Evolutionary conservation across 352 stramenopile genomes (phyloP), one percentile per base, ranked within the genome.

Genomic region (Pythium aquatile): DNA sequence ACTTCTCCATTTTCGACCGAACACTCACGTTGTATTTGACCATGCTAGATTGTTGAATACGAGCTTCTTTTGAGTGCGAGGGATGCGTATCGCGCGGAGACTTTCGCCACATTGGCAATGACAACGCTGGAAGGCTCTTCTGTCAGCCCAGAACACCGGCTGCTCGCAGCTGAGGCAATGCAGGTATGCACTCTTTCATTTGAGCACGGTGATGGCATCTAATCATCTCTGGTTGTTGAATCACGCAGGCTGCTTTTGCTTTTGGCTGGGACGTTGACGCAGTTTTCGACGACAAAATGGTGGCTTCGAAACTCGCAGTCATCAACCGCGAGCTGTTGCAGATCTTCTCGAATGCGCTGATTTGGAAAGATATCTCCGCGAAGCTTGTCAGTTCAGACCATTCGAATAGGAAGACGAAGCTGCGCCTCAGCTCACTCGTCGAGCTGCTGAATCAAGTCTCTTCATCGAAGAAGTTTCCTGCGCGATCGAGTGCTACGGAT

Each of bases 181-280:
- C 77, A 87, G 58, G 53, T 64, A 24, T 58, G 53, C 16, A 10
- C 28, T 20, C 10, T 37, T 37, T 7, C 5, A 39, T 37, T 5
- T 55, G 48, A 3, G 17, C 49, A 42, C 7, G 4, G 3, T 16
- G 7, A 17, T 11, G 10, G 16, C 11, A 2, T 16, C 35, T 42
- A 42, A 42, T 42, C 29, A 17, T 52, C 14, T 9, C 3, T 52
- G 5, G 8, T 24, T 26, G 8, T 14, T 16, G n/a, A 14, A 46
- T 16, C 32, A 24, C 39, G 5, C 60, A 83, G 73, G 63, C 73
- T 44, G 79, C 77, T 20, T 66, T 69, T 39, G 64, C 62, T 11
- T 79, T 76, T 52, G 79, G 76, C 1, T 92, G 81, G 81, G 65
- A 73, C 55, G 69, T 90, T 58, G 73, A 61, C 3, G 37, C 55